Conservation (phyloP, 2,329 filamentous ascomycete genomes). For the Escovopsis sp. region DNA sequence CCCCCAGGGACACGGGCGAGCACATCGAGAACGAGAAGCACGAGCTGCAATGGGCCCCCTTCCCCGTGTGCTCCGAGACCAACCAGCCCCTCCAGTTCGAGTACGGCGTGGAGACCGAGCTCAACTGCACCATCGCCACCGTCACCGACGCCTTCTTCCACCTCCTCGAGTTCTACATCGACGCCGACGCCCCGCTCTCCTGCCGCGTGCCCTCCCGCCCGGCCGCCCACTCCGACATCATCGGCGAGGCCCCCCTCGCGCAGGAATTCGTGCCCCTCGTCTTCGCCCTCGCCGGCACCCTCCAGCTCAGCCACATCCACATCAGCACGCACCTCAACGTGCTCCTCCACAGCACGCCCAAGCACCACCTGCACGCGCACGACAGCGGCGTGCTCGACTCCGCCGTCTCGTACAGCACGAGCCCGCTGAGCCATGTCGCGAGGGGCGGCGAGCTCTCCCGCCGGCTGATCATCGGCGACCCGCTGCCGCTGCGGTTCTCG, state of each 20-base stretch:
- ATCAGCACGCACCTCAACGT: slow-evolving; percentile 83
- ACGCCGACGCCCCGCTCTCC: slow-evolving; percentile 83
- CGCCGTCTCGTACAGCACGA: slow-evolving; percentile 73
- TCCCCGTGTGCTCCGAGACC: slow-evolving; percentile 83
- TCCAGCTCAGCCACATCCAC: slow-evolving; percentile 82
- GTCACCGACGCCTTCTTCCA: slow-evolving; percentile 72
- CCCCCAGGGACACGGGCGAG: slow-evolving; percentile 73
- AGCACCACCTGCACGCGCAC: slow-evolving; percentile 45
- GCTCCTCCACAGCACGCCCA: slow-evolving; percentile 56
- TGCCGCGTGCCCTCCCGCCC: slow-evolving; percentile 81
- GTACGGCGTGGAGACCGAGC: slow-evolving; percentile 69
- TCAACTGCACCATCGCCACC: slow-evolving; percentile 71
- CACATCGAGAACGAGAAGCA: slow-evolving; percentile 70
- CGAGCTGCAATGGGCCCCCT: slow-evolving; percentile 83
- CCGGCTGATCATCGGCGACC: slow-evolving; percentile 76
- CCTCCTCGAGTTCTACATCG: slow-evolving; percentile 91
- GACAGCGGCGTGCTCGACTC: slow-evolving; percentile 72
- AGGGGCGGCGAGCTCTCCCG: slow-evolving; percentile 27
- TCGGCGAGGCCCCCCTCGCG: slow-evolving; percentile 33
- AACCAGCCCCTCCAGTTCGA: slow-evolving; percentile 63
- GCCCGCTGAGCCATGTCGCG: slow-evolving; percentile 46
- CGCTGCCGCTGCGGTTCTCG: slow-evolving; percentile 61
- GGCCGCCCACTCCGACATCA: slow-evolving; percentile 34
- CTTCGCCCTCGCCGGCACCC: slow-evolving; percentile 74
- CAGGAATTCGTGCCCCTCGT: slow-evolving; percentile 67